Evolutionary conservation across 805 yeast genomes (phyloP), one percentile per base, ranked within the genome.

Genomic region (Saccharomyces paradoxus): DNA sequence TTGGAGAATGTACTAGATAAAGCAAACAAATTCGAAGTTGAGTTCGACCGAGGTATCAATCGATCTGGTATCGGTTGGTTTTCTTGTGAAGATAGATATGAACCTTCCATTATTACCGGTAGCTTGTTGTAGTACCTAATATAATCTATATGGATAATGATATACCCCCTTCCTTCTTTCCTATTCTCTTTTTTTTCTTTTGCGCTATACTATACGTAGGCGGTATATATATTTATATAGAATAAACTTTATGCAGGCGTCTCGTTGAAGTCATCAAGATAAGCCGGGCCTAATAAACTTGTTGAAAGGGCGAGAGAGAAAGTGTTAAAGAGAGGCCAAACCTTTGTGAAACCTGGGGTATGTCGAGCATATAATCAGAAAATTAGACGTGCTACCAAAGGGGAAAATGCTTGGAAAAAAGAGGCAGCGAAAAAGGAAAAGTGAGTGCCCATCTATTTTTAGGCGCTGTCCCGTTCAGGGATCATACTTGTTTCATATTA

Each of bases 1-100:
- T 37, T 37, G 8, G 44, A 37, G 44, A 37, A 37, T 37, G 24
- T 37, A 37, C 24, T 17, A 37, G 44, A 37, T 3, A 37, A 37
- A 21, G 41, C 28, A 52, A 50, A 47, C 12, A 54, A 48, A 32
- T 54, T 54, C 46, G 55, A 50, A 12, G 55, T 50, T 12, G 56
- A 55, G 27, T 53, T 53, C 22, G 58, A 50, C 37, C 57, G 47
- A 26, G 57, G 50, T 26, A 53, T 44, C 13, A n/a, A 28, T 32
- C 49, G 30, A 44, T 52, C 29, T 21, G 48, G 46, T 47, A 47
- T 21, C 50, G 41, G 28, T 48, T 52, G 31, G 32, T 48, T 14
- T 29, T 48, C 31, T 26, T 21, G 37, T 8, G 24, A 41, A 8
- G 50, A 21, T 21, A 48, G 28, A 48, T 26, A 21, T 24, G 31